Evolutionary conservation across 768 basidiomycete genomes (phyloP), one percentile per base, ranked within the genome.

Genomic region (Phlebiopsis gigantea): DNA sequence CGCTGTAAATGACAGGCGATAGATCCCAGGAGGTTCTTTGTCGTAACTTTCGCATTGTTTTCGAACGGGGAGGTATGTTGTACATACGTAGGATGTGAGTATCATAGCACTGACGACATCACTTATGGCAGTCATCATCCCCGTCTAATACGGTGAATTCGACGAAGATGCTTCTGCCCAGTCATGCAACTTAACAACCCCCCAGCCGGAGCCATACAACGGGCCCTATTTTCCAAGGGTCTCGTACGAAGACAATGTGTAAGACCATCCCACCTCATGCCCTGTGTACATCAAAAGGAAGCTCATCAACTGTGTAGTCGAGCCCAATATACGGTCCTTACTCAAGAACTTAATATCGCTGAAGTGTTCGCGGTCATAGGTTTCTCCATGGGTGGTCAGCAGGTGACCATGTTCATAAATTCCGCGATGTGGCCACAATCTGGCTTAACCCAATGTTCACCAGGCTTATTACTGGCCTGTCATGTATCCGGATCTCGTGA

Each of bases 371-470:
- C 75, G 26, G 79, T 77, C 25, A 69, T 82, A 21, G 82, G 82
- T 2, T 82, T 82, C 60, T 81, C 80, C 3, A 84, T 84, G 83
- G 81, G 81, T 53, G 83, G 75, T 2, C 82, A 82, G 62, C 73
- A 76, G 68, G 74, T 74, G 57, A 29, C n/a, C n/a, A n/a, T n/a
- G 34, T n/a, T n/a, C n/a, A n/a, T n/a, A n/a, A n/a, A n/a, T n/a
- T n/a, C n/a, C n/a, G n/a, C n/a, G n/a, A n/a, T n/a, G n/a, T n/a
- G n/a, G n/a, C n/a, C n/a, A n/a, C n/a, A n/a, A 26, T 4, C 4
- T 45, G 17, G 5, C 41, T 46, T 28, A 17, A 19, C 14, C 9
- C 31, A 14, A 12, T 53, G 31, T n/a, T n/a, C n/a, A n/a, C 19
- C 50, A 82, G 79, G 75, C 80, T 1, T 83, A 81, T 62, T 72